A percentile compares a stretch with the other conserved stretches of the same genome.
Conservation (phyloP, 2,329 filamentous ascomycete species). For the Botrytis sinoallii region DNA sequence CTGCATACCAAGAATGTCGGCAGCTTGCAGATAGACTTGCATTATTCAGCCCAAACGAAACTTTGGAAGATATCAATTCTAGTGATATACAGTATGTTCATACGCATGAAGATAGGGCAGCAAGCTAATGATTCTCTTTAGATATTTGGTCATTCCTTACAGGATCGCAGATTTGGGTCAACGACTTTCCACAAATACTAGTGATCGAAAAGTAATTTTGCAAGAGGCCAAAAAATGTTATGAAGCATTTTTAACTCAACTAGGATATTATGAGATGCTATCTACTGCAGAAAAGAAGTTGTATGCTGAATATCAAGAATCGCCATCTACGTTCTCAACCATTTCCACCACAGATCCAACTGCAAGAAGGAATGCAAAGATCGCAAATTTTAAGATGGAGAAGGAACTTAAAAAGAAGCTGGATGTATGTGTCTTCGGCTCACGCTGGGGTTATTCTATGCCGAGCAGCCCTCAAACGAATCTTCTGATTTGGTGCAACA, state of each 20-base stretch:
- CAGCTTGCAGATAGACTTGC: conserved; percentile 66
- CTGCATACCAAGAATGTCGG: conserved; percentile 70
- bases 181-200: conserved; percentile 51
- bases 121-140: conserved; percentile 36
- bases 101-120: neutral
- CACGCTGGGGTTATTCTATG: conserved; percentile 19
- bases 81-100: conserved; percentile 68
- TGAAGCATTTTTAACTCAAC: conserved; percentile 71
- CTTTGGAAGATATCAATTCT: conserved; percentile 80
- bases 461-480: neutral
- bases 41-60: conserved; percentile 89
- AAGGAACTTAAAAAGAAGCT: conserved; percentile 81
- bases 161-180: conserved; percentile 77
- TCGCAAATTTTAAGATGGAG: conserved; percentile 78
- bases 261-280: conserved; percentile 78
- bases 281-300: conserved; percentile 61
- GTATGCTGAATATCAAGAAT: conserved; percentile 70
- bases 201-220: conserved; percentile 61
- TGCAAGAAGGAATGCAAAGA: conserved; percentile 76
- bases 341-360: conserved; percentile 63
- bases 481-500: neutral
- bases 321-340: conserved; percentile 69
- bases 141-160: conserved; percentile 74
- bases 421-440: conserved; percentile 52
- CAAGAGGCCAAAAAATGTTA: conserved; percentile 65